Evolutionary conservation across 2,329 filamentous ascomycete species (phyloP), one percentile per base, ranked within the genome.

Genomic region (Canariomyces notabilis): DNA sequence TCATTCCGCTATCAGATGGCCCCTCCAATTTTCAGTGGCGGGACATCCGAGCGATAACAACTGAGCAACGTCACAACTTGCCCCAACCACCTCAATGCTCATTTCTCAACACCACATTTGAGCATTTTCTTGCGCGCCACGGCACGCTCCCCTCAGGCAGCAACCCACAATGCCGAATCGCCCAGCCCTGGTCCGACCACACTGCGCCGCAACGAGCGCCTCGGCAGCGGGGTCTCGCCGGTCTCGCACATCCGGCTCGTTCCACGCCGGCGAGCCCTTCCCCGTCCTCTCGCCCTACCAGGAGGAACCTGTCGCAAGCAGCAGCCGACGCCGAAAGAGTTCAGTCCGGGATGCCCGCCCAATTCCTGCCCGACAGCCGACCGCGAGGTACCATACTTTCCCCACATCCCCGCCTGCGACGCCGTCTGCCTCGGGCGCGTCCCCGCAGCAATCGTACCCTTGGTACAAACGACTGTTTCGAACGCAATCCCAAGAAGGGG

Each of bases 351-450:
- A 40, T 31, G 40, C 44, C 22, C 50, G 33, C 12, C 45, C 21
- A 4, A 45, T 44, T 18, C 32, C 66, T 35, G 68, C 71, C 31
- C 70, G 70, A 12, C 61, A 65, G 19, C 67, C 70, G 7, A 63
- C 64, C 6, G 72, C 82, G 54, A 82, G 83, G 61, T 93, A 91
- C 67, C 85, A 90, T 59, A 91, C 87, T 6, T 91, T 93, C 58
- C 86, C 87, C 2, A 86, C 84, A 0, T 75, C 80, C 26, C 85
- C 87, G 14, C 86, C 87, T 11, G 80, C 79, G 55, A 79, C 79
- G 2, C 79, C 82, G 2, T 79, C 80, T 44, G 73, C 72, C 14
- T 57, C 44, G 1, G 43, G 11, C 1, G 37, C 36, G 32, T 50
- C 38, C 42, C 53, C 23, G 41, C 57, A 35, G 36, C 31, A 54